Percentiles rank a stretch among this genome's conserved stretches.
Evolutionary conservation across 345 rosid species (phyloP).

Genomic region (Arabis hirsuta): DNA sequence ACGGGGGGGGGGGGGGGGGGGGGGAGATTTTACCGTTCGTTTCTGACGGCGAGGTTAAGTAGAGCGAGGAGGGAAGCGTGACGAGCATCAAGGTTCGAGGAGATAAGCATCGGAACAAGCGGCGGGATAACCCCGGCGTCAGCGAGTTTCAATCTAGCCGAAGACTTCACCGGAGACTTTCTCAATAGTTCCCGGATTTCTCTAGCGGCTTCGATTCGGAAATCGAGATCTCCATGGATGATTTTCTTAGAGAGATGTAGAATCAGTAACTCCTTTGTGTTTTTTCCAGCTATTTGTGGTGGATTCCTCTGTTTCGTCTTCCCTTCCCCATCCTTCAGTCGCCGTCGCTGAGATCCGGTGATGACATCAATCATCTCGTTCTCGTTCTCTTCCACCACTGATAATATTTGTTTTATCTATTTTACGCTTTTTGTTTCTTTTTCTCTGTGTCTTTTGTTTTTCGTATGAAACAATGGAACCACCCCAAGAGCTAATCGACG

Average conservation of each 20-base stretch:
- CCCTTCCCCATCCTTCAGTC: background rate
- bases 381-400: constrained; percentile 20
- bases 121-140: constrained; percentile 78
- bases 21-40: constrained; percentile 51
- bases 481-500: constrained; percentile 47
- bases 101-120: constrained; percentile 64
- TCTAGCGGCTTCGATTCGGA: constrained; percentile 69
- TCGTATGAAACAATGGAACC: constrained; percentile 60
- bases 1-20: no score
- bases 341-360: constrained; percentile 20
- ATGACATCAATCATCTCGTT: constrained; percentile 1
- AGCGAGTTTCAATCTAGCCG: constrained; percentile 61
- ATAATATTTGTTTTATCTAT: background rate
- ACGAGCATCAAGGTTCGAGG: constrained; percentile 62
- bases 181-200: constrained; percentile 61
- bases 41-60: constrained; percentile 77
- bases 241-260: constrained; percentile 54
- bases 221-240: constrained; percentile 60
- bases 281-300: constrained; percentile 46
- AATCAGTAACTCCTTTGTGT: constrained; percentile 53
- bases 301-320: constrained; percentile 12
- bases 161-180: constrained; percentile 58
- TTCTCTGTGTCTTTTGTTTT: background rate
- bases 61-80: constrained; percentile 79
- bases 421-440: constrained; percentile 19